phyloP scores from a whole-genome alignment of 192 early-diverging fungal species.

The Borealophlyctis nickersoniae region DNA sequence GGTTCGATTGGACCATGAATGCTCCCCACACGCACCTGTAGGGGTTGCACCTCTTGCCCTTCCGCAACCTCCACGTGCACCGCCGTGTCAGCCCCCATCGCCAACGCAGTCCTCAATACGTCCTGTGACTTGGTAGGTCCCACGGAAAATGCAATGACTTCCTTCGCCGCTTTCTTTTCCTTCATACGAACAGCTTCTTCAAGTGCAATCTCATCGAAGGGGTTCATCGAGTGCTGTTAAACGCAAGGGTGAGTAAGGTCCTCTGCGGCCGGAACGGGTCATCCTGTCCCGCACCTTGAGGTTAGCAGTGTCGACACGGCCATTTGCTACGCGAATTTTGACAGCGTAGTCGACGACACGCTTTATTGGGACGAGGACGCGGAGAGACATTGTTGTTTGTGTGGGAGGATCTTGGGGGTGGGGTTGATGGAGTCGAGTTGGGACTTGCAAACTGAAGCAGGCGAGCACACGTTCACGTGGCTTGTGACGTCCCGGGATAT shows the following conservation, averaged over 20 bases:
- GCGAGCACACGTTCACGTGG: no score
- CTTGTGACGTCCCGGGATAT: no score
- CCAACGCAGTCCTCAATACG: constrained; percentile 90
- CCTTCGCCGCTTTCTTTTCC: constrained; percentile 75
- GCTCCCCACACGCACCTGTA: constrained; percentile 83
- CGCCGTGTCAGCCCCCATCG: constrained; percentile 96
- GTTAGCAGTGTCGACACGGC: constrained; percentile 86
- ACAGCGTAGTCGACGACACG: constrained; percentile 97
- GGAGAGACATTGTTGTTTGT: constrained; percentile 13
- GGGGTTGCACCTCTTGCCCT: constrained; percentile 48
- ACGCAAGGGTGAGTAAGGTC: no score
- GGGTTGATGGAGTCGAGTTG: no score
- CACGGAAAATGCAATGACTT: constrained; percentile 85
- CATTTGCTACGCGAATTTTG: constrained; percentile 93
- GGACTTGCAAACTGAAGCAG: no score
- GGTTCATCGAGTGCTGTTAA: constrained; percentile 91
- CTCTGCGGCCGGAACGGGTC: no score
- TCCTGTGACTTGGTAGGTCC: constrained; percentile 88
- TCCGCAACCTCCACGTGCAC: constrained; percentile 87
- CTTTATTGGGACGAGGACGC: constrained; percentile 86
- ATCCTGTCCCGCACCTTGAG: constrained; percentile 66
- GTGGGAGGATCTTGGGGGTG: background rate
- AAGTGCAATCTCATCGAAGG: constrained; percentile 99
- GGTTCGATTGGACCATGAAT: no score
- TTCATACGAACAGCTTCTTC: constrained; percentile 93